phyloP scores from a whole-genome alignment of 345 rosid genomes.

The Linum usitatissimum region DNA sequence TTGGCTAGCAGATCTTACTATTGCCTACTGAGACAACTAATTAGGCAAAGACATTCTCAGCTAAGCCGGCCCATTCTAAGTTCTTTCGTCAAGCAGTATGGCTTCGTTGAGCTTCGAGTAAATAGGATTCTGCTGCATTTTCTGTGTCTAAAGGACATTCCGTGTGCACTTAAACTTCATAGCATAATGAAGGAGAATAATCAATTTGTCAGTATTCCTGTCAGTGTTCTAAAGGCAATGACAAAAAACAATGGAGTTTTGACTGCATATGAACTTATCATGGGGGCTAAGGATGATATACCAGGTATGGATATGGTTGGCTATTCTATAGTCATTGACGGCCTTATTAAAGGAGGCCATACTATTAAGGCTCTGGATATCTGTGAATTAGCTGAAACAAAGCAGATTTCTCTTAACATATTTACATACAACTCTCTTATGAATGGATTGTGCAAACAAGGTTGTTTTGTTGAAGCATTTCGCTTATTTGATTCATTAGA shows the following conservation, averaged over 20 bases:
- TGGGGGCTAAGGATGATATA: conserved; percentile 28
- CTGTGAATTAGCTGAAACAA: conserved; percentile 44
- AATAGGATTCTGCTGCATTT: conserved; percentile 28
- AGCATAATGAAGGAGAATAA: conserved; percentile 25
- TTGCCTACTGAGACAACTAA: conserved; percentile 28
- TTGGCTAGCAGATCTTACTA: conserved; percentile 33
- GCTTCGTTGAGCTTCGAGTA: conserved; percentile 31
- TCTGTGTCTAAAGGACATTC: conserved; percentile 35
- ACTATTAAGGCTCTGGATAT: conserved; percentile 46
- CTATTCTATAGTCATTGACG: conserved; percentile 45
- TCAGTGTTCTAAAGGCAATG: conserved; percentile 35
- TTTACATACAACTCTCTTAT: conserved; percentile 62
- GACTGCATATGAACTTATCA: conserved; percentile 52
- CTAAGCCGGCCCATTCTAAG: conserved; percentile 29
- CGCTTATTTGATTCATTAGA: conserved; percentile 76
- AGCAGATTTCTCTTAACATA: conserved; percentile 41
- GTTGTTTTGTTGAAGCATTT: conserved; percentile 79
- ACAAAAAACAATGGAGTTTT: conserved; percentile 37
- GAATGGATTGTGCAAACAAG: conserved; percentile 61
- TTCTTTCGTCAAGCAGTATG: conserved; percentile 36
- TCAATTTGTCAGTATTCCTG: conserved; percentile 24
- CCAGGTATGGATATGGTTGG: conserved; percentile 49
- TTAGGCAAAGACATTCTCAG: conserved; percentile 15
- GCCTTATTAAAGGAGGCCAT: conserved; percentile 69
- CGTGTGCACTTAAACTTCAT: conserved; percentile 26